These are phyloP conservation scores for Aspergillus panamensis DNA, from an alignment of 495 filamentous ascomycete species.

Conservation along the genomic window DNA sequence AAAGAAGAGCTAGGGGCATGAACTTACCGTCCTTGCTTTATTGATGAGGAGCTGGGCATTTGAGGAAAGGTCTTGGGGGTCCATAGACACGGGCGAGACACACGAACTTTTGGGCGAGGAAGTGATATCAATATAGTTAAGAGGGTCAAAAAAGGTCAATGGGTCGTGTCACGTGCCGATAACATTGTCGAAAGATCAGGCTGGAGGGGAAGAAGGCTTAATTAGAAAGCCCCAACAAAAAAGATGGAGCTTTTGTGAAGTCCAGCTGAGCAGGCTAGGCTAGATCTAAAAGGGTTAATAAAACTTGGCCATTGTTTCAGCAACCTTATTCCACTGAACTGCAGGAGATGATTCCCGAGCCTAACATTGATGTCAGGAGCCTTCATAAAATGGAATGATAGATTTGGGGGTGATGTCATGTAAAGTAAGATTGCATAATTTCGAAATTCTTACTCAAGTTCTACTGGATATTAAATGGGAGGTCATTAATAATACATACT, in stretches of 20 bases:
- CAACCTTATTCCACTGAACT: not conserved
- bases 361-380: too few relatives aligned
- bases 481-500: too few relatives aligned
- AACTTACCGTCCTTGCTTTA: conserved; percentile 29
- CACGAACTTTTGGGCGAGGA: conserved; percentile 9
- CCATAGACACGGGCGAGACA: conserved; percentile 27
- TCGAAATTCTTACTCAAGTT: too few relatives aligned
- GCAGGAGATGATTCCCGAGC: not conserved
- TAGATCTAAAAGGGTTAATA: not conserved
- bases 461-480: too few relatives aligned
- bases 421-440: too few relatives aligned
- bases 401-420: too few relatives aligned
- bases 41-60: conserved; percentile 27
- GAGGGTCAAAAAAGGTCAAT: conserved; percentile 7
- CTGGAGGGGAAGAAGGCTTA: not conserved
- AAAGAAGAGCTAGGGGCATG: not conserved
- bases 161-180: conserved; percentile 26
- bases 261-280: not conserved
- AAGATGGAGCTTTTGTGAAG: not conserved
- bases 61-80: conserved; percentile 20
- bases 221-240: not conserved
- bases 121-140: conserved; percentile 17
- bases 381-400: too few relatives aligned
- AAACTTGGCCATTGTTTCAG: not conserved
- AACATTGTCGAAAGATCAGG: conserved; percentile 14